Base-by-base conservation (phyloP, 1,284 basidiomycete genomes). In the Ceratobasidium sp. region DNA sequence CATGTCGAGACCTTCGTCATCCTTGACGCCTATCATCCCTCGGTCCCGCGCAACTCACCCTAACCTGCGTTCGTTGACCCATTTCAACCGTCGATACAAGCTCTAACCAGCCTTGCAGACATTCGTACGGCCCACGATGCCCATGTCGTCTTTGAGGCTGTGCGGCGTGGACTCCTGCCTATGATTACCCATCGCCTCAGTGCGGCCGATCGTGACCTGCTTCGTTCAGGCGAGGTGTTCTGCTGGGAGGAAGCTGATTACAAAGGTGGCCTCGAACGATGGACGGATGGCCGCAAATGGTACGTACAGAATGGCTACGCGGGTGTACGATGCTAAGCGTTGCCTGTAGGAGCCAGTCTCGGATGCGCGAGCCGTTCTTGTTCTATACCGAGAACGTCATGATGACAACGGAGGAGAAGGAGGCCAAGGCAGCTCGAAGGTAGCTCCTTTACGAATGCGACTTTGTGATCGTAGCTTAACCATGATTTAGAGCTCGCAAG, bases 271-370 rank as follows among this genome's bases (percentile, higher is more conserved):
- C 69, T 73, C 52, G 73, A 73, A 50, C 72, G 73, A 27, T 73
- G 73, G 73, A 73, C 73, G 17, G 73, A 73, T 45, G 73, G 73
- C n/a, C 68, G 72, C 52, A 73, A 73, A 57, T 73, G 73, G 73
- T 70, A 10, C 17, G 60, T 52, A 13, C 12, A 12, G 12, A 38
- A 4, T n/a, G 22, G 32, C 29, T 32, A 38, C n/a, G 20, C 20
- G 27, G 22, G 6, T n/a, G 7, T 20, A 43, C 34, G 20, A 10
- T 13, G 62, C 62, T 65, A 34, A 65, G 17, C 2, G 12, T 5
- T 15, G 12, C 27, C 10, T 10, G 22, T 42, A 68, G 52, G 52
- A 71, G 69, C 47, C 71, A 72, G 32, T 73, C 72, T 12, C 70
- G 73, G 31, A 73, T 73, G 73, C 72, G 72, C 35, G 73, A 73